Conservation (phyloP, 441 rosid genomes). For the Theobroma grandiflorum region DNA sequence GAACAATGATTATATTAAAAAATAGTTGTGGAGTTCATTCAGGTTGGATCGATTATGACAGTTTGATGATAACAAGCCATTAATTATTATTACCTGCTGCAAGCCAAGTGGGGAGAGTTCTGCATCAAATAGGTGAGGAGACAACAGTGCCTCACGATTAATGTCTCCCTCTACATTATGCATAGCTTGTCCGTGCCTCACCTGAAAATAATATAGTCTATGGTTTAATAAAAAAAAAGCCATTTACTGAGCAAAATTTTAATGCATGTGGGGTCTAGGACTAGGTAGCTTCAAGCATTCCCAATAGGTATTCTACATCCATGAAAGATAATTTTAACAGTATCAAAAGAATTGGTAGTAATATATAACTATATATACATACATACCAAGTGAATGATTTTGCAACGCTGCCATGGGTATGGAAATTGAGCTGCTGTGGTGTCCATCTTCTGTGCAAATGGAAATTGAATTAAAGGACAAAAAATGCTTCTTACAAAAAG, state of each 20-base stretch:
- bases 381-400: slow-evolving; percentile 29
- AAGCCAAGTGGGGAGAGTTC: slow-evolving; percentile 26
- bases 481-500: background rate
- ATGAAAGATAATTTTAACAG: background rate
- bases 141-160: slow-evolving; percentile 20
- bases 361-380: background rate
- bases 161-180: slow-evolving; percentile 34
- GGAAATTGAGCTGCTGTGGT: slow-evolving; percentile 26
- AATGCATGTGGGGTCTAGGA: background rate
- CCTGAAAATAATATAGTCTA: background rate
- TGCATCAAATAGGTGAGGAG: slow-evolving; percentile 33
- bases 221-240: background rate
- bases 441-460: slow-evolving; percentile 13
- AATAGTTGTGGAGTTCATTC: background rate
- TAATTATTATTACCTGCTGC: slow-evolving; percentile 22
- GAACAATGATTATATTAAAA: background rate
- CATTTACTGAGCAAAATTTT: background rate
- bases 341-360: background rate
- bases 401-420: slow-evolving; percentile 32
- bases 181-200: slow-evolving; percentile 36
- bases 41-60: background rate
- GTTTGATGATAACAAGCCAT: background rate
- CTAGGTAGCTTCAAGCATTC: background rate
- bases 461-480: background rate
- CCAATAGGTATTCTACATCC: too few relatives aligned